These are phyloP conservation scores for Fallopia convolvulus DNA, from an alignment of 148 eudicot species.

Conservation along the genomic window DNA sequence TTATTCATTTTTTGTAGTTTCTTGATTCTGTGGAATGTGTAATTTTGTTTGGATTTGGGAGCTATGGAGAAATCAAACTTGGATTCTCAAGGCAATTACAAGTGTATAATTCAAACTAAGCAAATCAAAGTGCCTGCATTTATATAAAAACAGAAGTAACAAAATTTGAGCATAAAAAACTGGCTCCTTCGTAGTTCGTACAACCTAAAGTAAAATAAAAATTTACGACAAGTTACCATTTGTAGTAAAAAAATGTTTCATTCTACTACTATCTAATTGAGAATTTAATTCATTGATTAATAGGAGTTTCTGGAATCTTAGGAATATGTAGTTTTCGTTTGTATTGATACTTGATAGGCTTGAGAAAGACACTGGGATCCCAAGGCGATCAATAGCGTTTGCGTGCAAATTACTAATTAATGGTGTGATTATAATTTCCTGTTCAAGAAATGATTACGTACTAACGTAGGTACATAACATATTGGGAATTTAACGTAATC, in stretches of 20 bases:
- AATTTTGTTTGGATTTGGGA: background rate
- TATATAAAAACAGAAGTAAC: too few species aligned
- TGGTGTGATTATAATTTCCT: background rate
- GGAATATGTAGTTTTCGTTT: background rate
- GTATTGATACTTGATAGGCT: background rate
- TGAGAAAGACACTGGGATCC: background rate
- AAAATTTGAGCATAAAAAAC: too few species aligned
- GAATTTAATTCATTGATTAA: background rate
- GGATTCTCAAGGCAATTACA: background rate
- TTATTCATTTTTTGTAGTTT: background rate
- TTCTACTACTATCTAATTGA: too few species aligned
- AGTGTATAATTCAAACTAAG: background rate
- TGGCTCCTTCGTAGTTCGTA: too few species aligned
- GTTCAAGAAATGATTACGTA: background rate
- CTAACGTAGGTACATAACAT: background rate
- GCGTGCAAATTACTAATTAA: background rate
- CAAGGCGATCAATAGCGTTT: background rate
- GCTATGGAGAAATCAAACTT: background rate
- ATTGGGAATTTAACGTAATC: background rate
- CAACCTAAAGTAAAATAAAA: too few species aligned
- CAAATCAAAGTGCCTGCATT: background rate
- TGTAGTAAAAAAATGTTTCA: too few species aligned
- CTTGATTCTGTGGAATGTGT: background rate
- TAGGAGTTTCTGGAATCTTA: background rate
- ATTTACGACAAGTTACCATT: too few species aligned